Conservation (phyloP, 768 basidiomycete species). For the Russula earlei region DNA sequence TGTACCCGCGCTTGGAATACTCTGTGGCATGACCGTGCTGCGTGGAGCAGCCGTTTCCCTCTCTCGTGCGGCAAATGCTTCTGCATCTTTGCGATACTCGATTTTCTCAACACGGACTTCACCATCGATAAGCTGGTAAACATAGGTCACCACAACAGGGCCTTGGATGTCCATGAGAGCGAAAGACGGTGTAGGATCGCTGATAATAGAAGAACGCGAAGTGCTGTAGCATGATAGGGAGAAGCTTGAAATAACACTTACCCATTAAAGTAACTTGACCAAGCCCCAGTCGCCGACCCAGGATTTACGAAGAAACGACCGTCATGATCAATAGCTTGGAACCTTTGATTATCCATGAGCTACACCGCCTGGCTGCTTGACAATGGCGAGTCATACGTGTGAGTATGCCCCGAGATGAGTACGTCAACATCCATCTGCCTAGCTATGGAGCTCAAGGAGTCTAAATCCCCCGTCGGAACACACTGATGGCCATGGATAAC, state of each 20-base stretch:
- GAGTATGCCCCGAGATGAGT: constrained; percentile 86
- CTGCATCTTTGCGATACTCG: constrained; percentile 63
- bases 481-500: constrained; percentile 91
- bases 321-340: constrained; percentile 90
- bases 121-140: constrained; percentile 89
- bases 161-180: constrained; percentile 98
- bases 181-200: constrained; percentile 87
- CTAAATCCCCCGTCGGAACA: constrained; percentile 85
- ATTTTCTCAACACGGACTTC: constrained; percentile 92
- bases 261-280: constrained; percentile 71
- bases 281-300: constrained; percentile 90
- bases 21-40: constrained; percentile 41
- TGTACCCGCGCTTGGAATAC: constrained; percentile 36
- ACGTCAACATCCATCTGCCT: constrained; percentile 98
- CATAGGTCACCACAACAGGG: constrained; percentile 92
- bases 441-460: constrained; percentile 80
- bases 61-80: constrained; percentile 30
- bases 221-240: neutral
- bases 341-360: constrained; percentile 37
- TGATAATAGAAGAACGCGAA: constrained; percentile 23
- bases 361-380: neutral
- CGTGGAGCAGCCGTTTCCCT: constrained; percentile 28
- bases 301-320: constrained; percentile 93
- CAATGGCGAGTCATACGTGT: constrained; percentile 50
- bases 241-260: constrained; percentile 27